Percentiles rank a stretch among this genome's conserved stretches.
These are phyloP conservation scores for Claviceps sp. DNA, from an alignment of 2,329 filamentous ascomycete species.

Conservation along the genomic window DNA sequence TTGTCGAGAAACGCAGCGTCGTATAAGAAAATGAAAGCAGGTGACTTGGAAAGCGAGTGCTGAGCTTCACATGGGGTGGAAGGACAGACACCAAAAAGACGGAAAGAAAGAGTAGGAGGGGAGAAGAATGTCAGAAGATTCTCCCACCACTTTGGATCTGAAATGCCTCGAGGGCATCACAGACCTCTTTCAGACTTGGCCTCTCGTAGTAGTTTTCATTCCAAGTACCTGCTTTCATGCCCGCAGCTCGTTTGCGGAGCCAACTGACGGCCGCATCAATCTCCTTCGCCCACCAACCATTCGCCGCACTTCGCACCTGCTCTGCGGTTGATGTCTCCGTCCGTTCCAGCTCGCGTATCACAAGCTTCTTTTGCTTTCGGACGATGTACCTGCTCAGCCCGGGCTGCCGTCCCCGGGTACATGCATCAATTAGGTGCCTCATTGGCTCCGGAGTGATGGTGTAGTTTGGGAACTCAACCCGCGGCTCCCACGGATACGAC, in stretches of 20 bases:
- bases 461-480: slow-evolving; percentile 42
- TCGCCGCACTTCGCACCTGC: slow-evolving; percentile 24
- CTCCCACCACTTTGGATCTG: not conserved
- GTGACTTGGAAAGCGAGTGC: not conserved
- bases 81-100: not conserved
- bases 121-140: not conserved
- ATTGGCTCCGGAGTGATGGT: slow-evolving; percentile 31
- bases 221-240: slow-evolving; percentile 30
- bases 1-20: not conserved
- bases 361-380: slow-evolving; percentile 31
- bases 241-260: slow-evolving; percentile 26
- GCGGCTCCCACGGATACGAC: slow-evolving; percentile 43
- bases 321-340: slow-evolving; percentile 21
- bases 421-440: slow-evolving; percentile 34
- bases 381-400: slow-evolving; percentile 32
- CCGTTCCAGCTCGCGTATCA: slow-evolving; percentile 24
- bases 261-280: slow-evolving; percentile 34
- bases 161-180: slow-evolving; percentile 16
- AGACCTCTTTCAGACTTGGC: slow-evolving; percentile 32
- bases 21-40: not conserved
- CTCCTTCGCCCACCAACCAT: slow-evolving; percentile 35
- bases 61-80: too few species aligned
- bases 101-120: not conserved
- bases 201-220: slow-evolving; percentile 36
- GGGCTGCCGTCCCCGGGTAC: slow-evolving; percentile 33